These are phyloP conservation scores for Cutaneotrichosporon sp. DNA, from an alignment of 1,284 basidiomycete species.

Conservation along the genomic window DNA sequence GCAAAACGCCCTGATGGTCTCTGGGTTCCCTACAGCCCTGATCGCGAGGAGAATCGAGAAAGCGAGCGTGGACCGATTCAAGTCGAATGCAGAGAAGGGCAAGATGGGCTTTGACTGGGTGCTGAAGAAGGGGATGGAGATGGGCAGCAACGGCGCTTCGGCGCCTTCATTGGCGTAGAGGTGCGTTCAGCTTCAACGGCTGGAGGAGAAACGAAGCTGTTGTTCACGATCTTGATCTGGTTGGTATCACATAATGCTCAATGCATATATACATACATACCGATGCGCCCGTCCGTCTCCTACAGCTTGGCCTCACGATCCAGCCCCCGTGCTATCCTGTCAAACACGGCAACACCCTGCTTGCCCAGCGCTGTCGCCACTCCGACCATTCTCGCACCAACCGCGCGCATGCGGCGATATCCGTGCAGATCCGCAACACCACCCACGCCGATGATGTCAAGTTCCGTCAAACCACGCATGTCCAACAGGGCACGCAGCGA, in stretches of 20 bases:
- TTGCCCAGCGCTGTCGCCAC: constrained; percentile 14
- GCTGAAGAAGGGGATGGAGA: constrained; percentile 40
- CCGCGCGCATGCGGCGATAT: constrained; percentile 11
- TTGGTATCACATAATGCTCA: no score
- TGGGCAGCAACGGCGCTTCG: background rate
- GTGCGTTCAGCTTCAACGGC: no score
- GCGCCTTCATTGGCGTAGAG: background rate
- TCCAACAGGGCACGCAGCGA: constrained; percentile 12
- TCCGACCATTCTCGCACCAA: constrained; percentile 8
- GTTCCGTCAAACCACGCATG: background rate
- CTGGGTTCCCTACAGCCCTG: constrained; percentile 66
- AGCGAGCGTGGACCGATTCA: constrained; percentile 77
- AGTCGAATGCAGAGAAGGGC: constrained; percentile 78
- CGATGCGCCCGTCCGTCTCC: no score
- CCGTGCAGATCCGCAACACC: constrained; percentile 13
- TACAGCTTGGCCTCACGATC: constrained; percentile 1
- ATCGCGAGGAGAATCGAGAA: constrained; percentile 73
- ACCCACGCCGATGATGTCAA: constrained; percentile 15
- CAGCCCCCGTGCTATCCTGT: background rate
- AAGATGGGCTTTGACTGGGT: constrained; percentile 84
- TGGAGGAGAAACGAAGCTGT: no score
- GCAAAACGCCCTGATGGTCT: constrained; percentile 39
- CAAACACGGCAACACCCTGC: constrained; percentile 9
- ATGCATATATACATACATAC: no score
- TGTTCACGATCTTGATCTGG: no score